phyloP scores from a whole-genome alignment of 768 basidiomycete species.

The Rhizopogon roseolus region DNA sequence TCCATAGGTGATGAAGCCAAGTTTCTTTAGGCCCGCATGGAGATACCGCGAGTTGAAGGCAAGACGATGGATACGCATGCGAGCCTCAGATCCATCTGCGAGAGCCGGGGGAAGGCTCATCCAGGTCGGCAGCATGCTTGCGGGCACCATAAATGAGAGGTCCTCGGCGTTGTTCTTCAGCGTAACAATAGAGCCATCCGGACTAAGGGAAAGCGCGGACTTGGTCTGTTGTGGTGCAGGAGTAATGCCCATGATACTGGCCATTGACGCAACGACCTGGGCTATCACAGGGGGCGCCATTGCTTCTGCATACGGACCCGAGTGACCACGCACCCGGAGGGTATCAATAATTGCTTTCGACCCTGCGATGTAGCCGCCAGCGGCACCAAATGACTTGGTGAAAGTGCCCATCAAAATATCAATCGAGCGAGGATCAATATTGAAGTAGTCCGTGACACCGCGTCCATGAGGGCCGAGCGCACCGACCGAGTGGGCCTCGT shows the following conservation, averaged over 20 bases:
- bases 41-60: slow-evolving; percentile 97
- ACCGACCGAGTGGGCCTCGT: slow-evolving; percentile 97
- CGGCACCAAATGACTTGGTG: slow-evolving; percentile 91
- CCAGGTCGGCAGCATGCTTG: slow-evolving; percentile 69
- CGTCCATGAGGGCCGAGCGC: slow-evolving; percentile 93
- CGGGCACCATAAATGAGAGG: slow-evolving; percentile 65
- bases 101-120: slow-evolving; percentile 66
- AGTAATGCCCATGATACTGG: slow-evolving; percentile 89
- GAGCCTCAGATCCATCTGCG: slow-evolving; percentile 81
- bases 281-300: slow-evolving; percentile 89
- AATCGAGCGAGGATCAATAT: slow-evolving; percentile 70
- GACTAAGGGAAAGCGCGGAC: slow-evolving; percentile 25
- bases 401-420: slow-evolving; percentile 99
- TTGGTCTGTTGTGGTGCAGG: slow-evolving; percentile 26
- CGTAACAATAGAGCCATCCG: slow-evolving; percentile 23
- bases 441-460: slow-evolving; percentile 93
- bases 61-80: slow-evolving; percentile 74
- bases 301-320: slow-evolving; percentile 82
- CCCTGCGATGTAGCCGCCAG: slow-evolving; percentile 93
- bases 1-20: slow-evolving; percentile 97
- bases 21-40: slow-evolving; percentile 74
- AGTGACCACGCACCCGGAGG: slow-evolving; percentile 76
- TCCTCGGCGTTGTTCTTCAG: slow-evolving; percentile 36
- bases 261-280: slow-evolving; percentile 90
- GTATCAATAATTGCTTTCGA: slow-evolving; percentile 74